Conservation (phyloP, 2,329 filamentous ascomycete species). For the Conoideocrella luteorostrata region DNA sequence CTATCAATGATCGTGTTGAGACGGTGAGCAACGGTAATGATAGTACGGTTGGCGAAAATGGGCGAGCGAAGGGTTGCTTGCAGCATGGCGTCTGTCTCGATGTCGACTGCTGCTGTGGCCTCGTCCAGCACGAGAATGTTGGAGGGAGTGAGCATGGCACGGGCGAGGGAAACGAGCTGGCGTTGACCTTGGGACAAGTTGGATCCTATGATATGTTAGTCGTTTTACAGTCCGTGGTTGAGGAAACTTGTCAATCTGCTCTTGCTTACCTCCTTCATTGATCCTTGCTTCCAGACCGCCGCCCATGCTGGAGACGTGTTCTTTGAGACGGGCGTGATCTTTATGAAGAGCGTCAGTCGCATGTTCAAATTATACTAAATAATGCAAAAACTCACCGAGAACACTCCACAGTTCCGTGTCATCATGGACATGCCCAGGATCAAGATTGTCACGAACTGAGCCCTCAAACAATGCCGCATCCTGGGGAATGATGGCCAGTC, state of each 20-base stretch:
- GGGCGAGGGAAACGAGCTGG: constrained; percentile 87
- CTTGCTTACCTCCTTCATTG: constrained; percentile 77
- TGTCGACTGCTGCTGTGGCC: constrained; percentile 73
- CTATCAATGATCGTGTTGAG: constrained; percentile 93
- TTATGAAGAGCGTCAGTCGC: background rate
- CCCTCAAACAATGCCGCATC: constrained; percentile 95
- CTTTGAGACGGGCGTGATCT: constrained; percentile 92
- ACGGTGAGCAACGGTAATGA: constrained; percentile 96
- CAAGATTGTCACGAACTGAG: constrained; percentile 87
- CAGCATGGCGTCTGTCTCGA: constrained; percentile 61
- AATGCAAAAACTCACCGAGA: constrained; percentile 56
- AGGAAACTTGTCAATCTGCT: background rate
- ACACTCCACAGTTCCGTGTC: constrained; percentile 97
- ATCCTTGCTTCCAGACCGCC: constrained; percentile 86
- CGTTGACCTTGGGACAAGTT: constrained; percentile 94
- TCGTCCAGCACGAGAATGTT: constrained; percentile 97
- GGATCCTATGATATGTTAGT: constrained; percentile 60
- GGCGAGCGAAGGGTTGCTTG: constrained; percentile 58
- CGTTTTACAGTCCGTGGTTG: background rate
- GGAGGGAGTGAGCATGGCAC: constrained; percentile 87
- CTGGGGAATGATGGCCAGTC: constrained; percentile 94
- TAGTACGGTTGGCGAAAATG: constrained; percentile 82
- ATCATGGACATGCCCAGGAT: constrained; percentile 90
- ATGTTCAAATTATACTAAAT: background rate
- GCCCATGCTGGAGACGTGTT: constrained; percentile 79